phyloP scores from a whole-genome alignment of 108 stramenopile genomes.

The Licmophora abbreviata region DNA sequence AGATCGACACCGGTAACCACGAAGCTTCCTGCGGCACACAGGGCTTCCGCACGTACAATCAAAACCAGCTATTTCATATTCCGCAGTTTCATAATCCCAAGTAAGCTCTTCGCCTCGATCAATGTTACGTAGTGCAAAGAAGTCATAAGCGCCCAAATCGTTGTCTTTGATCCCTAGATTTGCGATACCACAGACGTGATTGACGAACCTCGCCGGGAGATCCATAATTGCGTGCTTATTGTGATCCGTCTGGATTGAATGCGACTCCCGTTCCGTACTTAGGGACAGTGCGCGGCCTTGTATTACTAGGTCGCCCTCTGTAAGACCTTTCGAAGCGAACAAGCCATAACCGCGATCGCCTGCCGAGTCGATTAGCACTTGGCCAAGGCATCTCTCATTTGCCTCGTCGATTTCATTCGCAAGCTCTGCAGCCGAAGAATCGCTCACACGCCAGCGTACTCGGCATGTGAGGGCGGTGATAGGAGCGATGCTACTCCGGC shows the following conservation, averaged over 20 bases:
- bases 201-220: conserved; percentile 43
- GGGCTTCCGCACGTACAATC: conserved; percentile 34
- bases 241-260: conserved; percentile 34
- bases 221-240: conserved; percentile 40
- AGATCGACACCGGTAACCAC: conserved; percentile 35
- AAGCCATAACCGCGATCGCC: too few species aligned
- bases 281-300: too few species aligned
- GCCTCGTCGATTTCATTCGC: too few species aligned
- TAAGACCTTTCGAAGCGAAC: too few species aligned
- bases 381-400: too few species aligned
- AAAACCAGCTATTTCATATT: conserved; percentile 37
- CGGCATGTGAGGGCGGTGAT: too few species aligned
- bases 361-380: too few species aligned
- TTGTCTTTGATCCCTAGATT: conserved; percentile 34
- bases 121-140: conserved; percentile 39
- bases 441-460: too few species aligned
- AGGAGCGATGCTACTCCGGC: too few species aligned
- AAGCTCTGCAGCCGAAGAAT: too few species aligned
- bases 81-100: conserved; percentile 49
- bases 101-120: conserved; percentile 32
- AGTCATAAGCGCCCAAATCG: conserved; percentile 33
- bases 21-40: conserved; percentile 30
- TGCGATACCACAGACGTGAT: conserved; percentile 46
- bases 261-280: conserved; percentile 18
- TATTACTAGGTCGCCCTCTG: too few species aligned